A percentile compares a stretch with the other conserved stretches of the same genome.
These are phyloP conservation scores for Talaromyces sp. DNA, from an alignment of 2,329 filamentous ascomycete species.

Conservation along the genomic window DNA sequence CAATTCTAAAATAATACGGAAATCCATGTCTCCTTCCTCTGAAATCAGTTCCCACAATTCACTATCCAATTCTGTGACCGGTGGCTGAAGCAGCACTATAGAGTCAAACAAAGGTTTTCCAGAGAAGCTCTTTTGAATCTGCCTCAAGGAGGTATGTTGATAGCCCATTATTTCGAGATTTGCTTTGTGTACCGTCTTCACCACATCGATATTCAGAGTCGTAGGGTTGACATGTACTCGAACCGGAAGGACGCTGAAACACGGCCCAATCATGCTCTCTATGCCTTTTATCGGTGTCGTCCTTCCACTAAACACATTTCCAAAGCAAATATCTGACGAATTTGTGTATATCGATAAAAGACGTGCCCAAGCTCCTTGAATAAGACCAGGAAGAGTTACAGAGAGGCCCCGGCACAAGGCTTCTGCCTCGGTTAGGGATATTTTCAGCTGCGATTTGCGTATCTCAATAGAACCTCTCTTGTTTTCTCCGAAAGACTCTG, in stretches of 20 bases:
- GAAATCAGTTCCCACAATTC: conserved; percentile 47
- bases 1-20: conserved; percentile 73
- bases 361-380: conserved; percentile 69
- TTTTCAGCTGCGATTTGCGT: conserved; percentile 17
- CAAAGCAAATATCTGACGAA: conserved; percentile 70
- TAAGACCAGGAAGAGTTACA: conserved; percentile 59
- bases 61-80: conserved; percentile 39
- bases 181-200: conserved; percentile 55
- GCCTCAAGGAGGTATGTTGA: conserved; percentile 70
- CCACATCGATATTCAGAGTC: conserved; percentile 51
- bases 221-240: conserved; percentile 50
- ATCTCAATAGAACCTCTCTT: neutral
- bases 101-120: conserved; percentile 68
- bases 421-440: conserved; percentile 45
- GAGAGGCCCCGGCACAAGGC: conserved; percentile 48
- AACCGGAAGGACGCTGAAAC: conserved; percentile 83
- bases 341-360: conserved; percentile 54
- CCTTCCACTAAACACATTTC: conserved; percentile 77
- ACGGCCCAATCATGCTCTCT: conserved; percentile 74
- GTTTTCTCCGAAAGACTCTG: neutral
- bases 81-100: conserved; percentile 71
- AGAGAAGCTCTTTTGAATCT: conserved; percentile 55
- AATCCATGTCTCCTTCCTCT: conserved; percentile 54
- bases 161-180: conserved; percentile 60
- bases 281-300: conserved; percentile 60